A percentile compares a stretch with the other conserved stretches of the same genome.
phyloP scores from a whole-genome alignment of 164 flowering plant species.

The Magnolia changhungtana region DNA sequence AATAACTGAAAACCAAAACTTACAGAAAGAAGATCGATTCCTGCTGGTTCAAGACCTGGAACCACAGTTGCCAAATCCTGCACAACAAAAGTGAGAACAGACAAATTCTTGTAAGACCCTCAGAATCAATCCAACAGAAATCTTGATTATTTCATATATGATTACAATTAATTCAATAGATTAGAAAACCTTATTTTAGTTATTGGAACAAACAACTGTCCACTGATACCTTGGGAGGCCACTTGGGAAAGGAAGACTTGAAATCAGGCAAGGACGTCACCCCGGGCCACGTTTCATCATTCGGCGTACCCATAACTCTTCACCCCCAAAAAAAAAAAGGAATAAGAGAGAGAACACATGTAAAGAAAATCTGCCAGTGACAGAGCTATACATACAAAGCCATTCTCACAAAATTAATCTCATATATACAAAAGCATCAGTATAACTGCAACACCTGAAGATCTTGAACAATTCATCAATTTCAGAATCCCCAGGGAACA shows the following conservation, averaged over 20 bases:
- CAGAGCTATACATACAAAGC: neutral
- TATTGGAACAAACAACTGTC: neutral
- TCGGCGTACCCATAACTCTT: constrained; percentile 88
- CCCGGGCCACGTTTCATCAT: constrained; percentile 92
- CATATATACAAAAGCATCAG: neutral
- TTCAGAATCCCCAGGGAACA: constrained; percentile 98
- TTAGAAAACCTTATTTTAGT: neutral
- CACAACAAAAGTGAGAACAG: constrained; percentile 18
- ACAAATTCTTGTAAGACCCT: neutral
- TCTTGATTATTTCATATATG: neutral
- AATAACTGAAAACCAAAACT: constrained; percentile 26
- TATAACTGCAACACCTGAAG: constrained; percentile 55
- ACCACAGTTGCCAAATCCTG: constrained; percentile 73
- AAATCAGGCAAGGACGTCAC: constrained; percentile 88
- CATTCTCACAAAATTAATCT: neutral
- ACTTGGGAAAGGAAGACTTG: constrained; percentile 86
- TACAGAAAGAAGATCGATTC: constrained; percentile 86
- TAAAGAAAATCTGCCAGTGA: neutral
- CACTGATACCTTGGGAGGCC: constrained; percentile 72
- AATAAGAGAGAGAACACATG: neutral
- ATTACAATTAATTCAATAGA: neutral
- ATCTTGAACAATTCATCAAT: constrained; percentile 94
- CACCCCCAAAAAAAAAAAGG: constrained; percentile 11
- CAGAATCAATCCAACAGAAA: neutral
- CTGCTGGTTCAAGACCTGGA: constrained; percentile 73